These are phyloP conservation scores for Delitschia confertaspora DNA, from an alignment of 495 filamentous ascomycete species.

Conservation along the genomic window DNA sequence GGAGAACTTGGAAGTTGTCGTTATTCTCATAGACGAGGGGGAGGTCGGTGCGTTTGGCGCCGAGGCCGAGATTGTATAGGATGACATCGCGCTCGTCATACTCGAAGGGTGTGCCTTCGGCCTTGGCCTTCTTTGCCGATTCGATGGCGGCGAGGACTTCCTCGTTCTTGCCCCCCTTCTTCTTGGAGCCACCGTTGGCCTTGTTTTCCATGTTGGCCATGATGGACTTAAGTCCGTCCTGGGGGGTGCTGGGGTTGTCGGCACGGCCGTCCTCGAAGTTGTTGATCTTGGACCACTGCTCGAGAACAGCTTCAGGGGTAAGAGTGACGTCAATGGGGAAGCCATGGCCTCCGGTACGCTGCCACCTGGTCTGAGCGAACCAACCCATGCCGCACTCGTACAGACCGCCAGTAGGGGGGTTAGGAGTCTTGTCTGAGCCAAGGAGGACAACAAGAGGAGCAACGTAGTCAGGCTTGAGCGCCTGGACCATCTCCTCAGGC, in stretches of 20 bases:
- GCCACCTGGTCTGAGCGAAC: constrained; percentile 88
- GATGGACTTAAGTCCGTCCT: constrained; percentile 72
- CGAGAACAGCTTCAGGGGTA: constrained; percentile 75
- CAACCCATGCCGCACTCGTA: constrained; percentile 96
- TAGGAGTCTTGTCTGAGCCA: constrained; percentile 78
- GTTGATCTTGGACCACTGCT: constrained; percentile 69
- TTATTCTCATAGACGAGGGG: constrained; percentile 79
- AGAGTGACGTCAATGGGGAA: constrained; percentile 86
- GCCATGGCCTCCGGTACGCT: constrained; percentile 79
- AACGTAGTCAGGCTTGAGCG: constrained; percentile 98
- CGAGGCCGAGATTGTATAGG: constrained; percentile 91
- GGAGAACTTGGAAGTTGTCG: constrained; percentile 85
- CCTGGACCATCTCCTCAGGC: constrained; percentile 96
- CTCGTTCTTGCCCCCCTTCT: constrained; percentile 32
- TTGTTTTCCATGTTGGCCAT: constrained; percentile 87
- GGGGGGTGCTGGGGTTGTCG: constrained; percentile 73
- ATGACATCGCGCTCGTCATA: constrained; percentile 83
- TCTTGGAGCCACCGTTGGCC: constrained; percentile 34
- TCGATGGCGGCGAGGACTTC: constrained; percentile 61
- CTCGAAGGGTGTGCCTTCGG: constrained; percentile 66
- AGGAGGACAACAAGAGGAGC: constrained; percentile 85
- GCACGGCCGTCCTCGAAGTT: constrained; percentile 86
- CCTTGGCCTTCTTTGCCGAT: constrained; percentile 61
- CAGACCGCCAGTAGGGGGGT: constrained; percentile 77
- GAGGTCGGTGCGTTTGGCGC: constrained; percentile 87